Evolutionary conservation across 75 land plant species (phyloP).

Genomic region (Pinus taeda): DNA sequence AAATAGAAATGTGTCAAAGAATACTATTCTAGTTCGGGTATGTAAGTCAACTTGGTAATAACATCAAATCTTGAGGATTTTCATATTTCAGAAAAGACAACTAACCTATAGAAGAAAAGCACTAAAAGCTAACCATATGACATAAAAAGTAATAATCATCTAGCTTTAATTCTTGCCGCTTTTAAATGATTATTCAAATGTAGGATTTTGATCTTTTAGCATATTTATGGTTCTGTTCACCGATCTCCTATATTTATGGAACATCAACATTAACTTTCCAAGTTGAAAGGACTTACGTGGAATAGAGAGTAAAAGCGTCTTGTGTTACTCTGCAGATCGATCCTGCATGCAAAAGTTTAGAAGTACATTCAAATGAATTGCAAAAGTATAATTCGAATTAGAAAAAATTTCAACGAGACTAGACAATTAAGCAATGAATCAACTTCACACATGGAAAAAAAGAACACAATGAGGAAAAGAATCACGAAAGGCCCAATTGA

Average conservation of each 20-base stretch:
- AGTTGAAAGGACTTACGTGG: constrained; percentile 41
- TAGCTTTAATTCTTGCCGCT: not conserved
- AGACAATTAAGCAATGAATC: too few species aligned
- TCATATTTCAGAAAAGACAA: not conserved
- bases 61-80: too few species aligned
- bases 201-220: not conserved
- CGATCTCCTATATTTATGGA: not conserved
- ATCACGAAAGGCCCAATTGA: not conserved
- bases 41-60: not conserved
- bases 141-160: not conserved
- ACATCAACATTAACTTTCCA: not conserved
- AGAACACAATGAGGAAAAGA: not conserved
- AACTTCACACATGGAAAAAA: too few species aligned
- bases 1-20: constrained; percentile 9
- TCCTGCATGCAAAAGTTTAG: constrained; percentile 45
- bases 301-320: constrained; percentile 77
- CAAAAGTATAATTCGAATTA: not conserved
- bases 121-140: not conserved
- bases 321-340: constrained; percentile 84
- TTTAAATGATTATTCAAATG: not conserved
- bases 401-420: too few species aligned
- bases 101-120: not conserved
- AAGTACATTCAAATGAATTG: not conserved
- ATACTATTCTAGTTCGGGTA: not conserved
- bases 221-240: not conserved